Percentiles rank a stretch among this genome's conserved stretches.
These are phyloP conservation scores for Phaeotremella fagi DNA, from an alignment of 768 basidiomycete genomes.

Conservation along the genomic window DNA sequence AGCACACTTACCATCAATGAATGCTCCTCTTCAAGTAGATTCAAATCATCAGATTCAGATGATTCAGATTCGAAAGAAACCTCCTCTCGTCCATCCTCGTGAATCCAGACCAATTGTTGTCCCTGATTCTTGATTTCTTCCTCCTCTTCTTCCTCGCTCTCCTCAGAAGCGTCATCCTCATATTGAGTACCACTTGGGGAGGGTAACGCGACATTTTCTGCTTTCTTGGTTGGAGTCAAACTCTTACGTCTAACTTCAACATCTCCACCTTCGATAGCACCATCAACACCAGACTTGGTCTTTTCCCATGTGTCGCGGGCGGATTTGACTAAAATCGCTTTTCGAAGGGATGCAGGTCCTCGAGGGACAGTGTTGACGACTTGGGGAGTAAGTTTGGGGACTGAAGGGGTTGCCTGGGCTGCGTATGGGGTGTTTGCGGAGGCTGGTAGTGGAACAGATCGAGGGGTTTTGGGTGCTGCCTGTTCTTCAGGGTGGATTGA, in stretches of 20 bases:
- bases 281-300: conserved; percentile 25
- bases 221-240: conserved; percentile 21
- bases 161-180: conserved; percentile 8
- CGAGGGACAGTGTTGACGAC: conserved; percentile 28
- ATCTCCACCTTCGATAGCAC: conserved; percentile 27
- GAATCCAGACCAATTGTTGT: conserved; percentile 17
- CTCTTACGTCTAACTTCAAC: conserved; percentile 30
- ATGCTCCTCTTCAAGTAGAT: conserved; percentile 49
- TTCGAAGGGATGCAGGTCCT: conserved; percentile 33
- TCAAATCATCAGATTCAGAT: conserved; percentile 56
- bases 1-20: conserved; percentile 33
- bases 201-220: background rate
- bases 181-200: conserved; percentile 11
- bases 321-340: conserved; percentile 39
- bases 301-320: conserved; percentile 43
- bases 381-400: conserved; percentile 6
- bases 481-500: background rate
- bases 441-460: conserved; percentile 26
- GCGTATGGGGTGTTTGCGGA: conserved; percentile 30
- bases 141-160: conserved; percentile 12
- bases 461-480: conserved; percentile 19
- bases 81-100: conserved; percentile 22
- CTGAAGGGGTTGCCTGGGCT: conserved; percentile 8
- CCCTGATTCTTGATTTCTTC: conserved; percentile 6
- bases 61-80: conserved; percentile 58